phyloP scores from a whole-genome alignment of 2,329 filamentous ascomycete species.

The Microcyclospora tardicrescens region DNA sequence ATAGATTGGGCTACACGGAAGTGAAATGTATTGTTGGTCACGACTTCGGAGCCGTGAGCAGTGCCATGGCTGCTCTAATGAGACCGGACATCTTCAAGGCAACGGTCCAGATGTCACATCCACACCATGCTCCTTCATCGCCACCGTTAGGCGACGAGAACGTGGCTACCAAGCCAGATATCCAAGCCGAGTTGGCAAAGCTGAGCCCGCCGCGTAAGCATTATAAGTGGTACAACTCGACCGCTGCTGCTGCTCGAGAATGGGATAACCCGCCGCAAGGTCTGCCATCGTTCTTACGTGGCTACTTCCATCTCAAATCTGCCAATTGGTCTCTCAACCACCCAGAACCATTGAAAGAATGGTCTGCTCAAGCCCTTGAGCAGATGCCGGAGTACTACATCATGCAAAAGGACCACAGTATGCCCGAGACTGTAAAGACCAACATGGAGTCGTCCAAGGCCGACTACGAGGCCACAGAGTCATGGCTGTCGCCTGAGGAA shows the following conservation, averaged over 20 bases:
- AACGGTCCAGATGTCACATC: constrained; percentile 52
- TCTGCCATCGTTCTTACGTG: constrained; percentile 47
- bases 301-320: constrained; percentile 57
- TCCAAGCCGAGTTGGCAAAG: constrained; percentile 44
- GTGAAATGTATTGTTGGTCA: constrained; percentile 51
- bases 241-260: constrained; percentile 32
- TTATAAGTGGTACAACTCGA: constrained; percentile 56
- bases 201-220: constrained; percentile 50
- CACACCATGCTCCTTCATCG: constrained; percentile 41
- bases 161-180: constrained; percentile 25
- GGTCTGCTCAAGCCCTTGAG: constrained; percentile 44
- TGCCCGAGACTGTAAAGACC: constrained; percentile 44
- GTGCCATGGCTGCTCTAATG: constrained; percentile 46
- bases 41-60: constrained; percentile 52
- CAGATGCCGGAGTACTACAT: constrained; percentile 57
- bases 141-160: constrained; percentile 37
- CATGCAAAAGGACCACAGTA: constrained; percentile 45
- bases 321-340: constrained; percentile 44
- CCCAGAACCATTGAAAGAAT: constrained; percentile 41
- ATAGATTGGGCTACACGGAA: constrained; percentile 45
- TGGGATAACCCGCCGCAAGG: constrained; percentile 39
- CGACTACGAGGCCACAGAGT: constrained; percentile 18
- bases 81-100: constrained; percentile 52
- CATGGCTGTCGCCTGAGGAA: constrained; percentile 47
- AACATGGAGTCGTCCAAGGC: constrained; percentile 40